phyloP scores from a whole-genome alignment of 2,329 filamentous ascomycete species.

The Davidsoniella eucalypti region DNA sequence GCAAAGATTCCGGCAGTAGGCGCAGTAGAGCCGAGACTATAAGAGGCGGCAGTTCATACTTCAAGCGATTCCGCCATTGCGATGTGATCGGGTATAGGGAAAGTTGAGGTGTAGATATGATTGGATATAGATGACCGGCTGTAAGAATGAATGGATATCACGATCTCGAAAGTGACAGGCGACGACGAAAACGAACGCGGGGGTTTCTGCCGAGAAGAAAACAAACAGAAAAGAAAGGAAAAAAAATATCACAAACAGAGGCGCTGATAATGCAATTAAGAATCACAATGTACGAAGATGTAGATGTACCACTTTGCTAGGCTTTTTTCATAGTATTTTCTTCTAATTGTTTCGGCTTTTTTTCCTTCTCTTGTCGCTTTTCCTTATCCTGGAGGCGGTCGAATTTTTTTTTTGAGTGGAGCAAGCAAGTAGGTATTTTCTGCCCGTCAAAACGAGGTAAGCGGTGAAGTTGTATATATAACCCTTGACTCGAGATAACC shows the following conservation, averaged over 20 bases:
- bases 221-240: background rate
- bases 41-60: conserved; percentile 14
- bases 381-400: background rate
- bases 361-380: conserved; percentile 8
- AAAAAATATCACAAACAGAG: background rate
- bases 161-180: background rate
- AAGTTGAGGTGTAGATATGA: background rate
- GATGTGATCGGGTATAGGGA: background rate
- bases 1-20: background rate
- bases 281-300: background rate
- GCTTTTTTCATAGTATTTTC: background rate
- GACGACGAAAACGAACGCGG: background rate
- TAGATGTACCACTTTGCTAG: no score
- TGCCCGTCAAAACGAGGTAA: conserved; percentile 3
- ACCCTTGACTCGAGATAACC: background rate
- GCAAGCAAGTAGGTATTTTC: conserved; percentile 4
- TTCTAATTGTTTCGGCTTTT: conserved; percentile 13
- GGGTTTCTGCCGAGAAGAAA: background rate
- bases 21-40: background rate
- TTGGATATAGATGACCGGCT: background rate
- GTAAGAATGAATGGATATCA: background rate
- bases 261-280: background rate
- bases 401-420: conserved; percentile 12
- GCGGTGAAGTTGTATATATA: background rate
- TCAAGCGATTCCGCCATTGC: conserved; percentile 18